phyloP scores from a whole-genome alignment of 371 early-diverging fungal genomes.

The Mycotypha africana region DNA sequence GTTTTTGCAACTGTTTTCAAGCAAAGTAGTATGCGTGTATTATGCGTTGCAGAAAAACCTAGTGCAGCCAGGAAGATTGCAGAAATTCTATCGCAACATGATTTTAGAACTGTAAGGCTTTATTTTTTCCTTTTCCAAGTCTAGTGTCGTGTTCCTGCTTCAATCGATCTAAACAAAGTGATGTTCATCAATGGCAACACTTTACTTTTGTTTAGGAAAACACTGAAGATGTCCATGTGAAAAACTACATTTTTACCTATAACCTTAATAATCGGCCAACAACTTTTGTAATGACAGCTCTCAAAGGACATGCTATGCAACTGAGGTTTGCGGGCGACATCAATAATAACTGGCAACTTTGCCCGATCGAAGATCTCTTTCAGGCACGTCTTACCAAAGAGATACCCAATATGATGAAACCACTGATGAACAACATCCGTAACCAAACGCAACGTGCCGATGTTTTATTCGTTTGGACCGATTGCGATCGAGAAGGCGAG shows the following conservation, averaged over 20 bases:
- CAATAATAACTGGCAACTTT: constrained; percentile 56
- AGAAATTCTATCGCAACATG: constrained; percentile 62
- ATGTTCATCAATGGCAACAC: no score
- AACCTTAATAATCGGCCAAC: constrained; percentile 49
- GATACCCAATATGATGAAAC: constrained; percentile 29
- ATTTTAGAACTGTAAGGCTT: constrained; percentile 26
- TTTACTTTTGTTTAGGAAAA: constrained; percentile 27
- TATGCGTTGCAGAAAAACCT: constrained; percentile 99
- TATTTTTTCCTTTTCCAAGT: background rate
- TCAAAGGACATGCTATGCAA: constrained; percentile 76
- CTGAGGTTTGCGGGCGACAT: constrained; percentile 58
- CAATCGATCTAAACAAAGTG: background rate
- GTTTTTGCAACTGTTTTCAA: background rate
- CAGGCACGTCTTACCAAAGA: constrained; percentile 13
- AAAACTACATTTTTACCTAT: constrained; percentile 77
- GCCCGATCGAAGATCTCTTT: constrained; percentile 61
- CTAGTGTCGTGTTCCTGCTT: background rate
- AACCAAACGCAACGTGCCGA: constrained; percentile 56
- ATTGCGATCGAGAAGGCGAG: constrained; percentile 99
- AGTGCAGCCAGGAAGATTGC: constrained; percentile 94
- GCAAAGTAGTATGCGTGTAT: constrained; percentile 45
- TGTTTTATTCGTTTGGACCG: constrained; percentile 97
- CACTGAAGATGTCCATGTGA: constrained; percentile 61
- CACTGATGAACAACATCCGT: constrained; percentile 62
- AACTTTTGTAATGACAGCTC: constrained; percentile 80